Base-by-base conservation (phyloP, 805 yeast species). In the Candida maesae region DNA sequence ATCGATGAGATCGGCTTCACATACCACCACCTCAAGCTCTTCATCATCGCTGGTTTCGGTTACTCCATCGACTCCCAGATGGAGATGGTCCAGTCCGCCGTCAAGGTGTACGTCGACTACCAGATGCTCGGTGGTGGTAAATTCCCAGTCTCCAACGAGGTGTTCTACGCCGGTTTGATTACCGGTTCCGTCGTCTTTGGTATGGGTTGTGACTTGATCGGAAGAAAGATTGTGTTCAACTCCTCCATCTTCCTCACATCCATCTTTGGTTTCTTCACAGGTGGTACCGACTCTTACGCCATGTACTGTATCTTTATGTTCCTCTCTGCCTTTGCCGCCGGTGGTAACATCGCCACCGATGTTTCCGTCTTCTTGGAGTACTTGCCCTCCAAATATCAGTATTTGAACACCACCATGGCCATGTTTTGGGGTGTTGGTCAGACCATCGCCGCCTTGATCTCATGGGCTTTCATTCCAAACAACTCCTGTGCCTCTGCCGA, bases 1-100 rank as follows among this genome's bases (percentile, higher is more conserved):
- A 64, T 78, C 42, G 81, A 78, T 52, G 79, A 78, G 50, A 74
- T 78, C 39, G 83, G 83, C 0, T 74, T 78, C 60, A 77, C 84
- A 1, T 68, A 73, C 71, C 67, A 67, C 44, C 78, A 73, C 44
- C 57, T 60, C 18, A 64, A 68, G 46, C 52, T 71, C 7, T 73
- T 74, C 51, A 51, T 59, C 36, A 55, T 74, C 25, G 76, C 77
- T 10, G 79, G 80, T 6, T 70, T 70, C 52, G 80, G 79, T 37
- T 74, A 73, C 50, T 65, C 71, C 8, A 74, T 68, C 14, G 78
- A 76, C 51, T 70, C 78, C 15, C 74, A 73, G 51, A 63, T 75
- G 57, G 73, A 64, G 36, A 66, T 64, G 65, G 55, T 72, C 40
- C 76, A 72, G 46, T 60, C 71, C 33, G 59, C 71, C 5, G 79